Evolutionary conservation across 164 flowering plant species (phyloP), one percentile per base, ranked within the genome.

Genomic region (Stephania japonica): DNA sequence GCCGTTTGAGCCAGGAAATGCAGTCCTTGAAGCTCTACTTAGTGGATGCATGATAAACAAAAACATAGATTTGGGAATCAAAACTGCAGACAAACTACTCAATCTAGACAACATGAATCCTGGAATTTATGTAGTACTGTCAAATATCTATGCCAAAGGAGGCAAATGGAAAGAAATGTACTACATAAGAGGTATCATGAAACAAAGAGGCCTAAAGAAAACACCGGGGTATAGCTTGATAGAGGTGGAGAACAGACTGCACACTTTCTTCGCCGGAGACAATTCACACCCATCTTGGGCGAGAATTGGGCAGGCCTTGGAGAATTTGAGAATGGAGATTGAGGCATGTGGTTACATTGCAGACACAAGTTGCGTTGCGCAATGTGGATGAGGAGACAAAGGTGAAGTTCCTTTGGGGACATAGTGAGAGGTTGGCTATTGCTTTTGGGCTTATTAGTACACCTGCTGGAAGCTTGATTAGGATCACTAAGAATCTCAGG

Each of bases 401-500:
- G 79, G 73, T 78, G 18, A 77, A 76, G 67, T 64, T 81, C 67
- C 72, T 84, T 7, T 80, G 82, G 81, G 76, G 81, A 18, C 85
- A 84, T 67, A 84, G 87, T 61, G 87, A 84, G 80, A 80, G 87
- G 74, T 70, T 84, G 42, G 87, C 87, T 2, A 84, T 84, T 42
- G 87, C 84, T 32, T 84, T 82, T 76, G 87, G 82, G 18, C 75
- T 82, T 16, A 63, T 84, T 63, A 80, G 76, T 67, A 82, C 85
- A 49, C 84, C 81, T 23, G 73, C 80, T n/a, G 85, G 87, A 68
- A 82, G 81, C 81, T 62, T 74, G 75, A 84, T 84, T 74, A 72
- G 81, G 77, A 79, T 84, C 64, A 78, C 82, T 6, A 84, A 84
- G 79, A 84, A 84, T 63, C 79, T 84, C 9, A 78, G 85, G 6